Evolutionary conservation across 176 grass and related monocot genomes (phyloP).

Genomic region (Oryza coarctata): DNA sequence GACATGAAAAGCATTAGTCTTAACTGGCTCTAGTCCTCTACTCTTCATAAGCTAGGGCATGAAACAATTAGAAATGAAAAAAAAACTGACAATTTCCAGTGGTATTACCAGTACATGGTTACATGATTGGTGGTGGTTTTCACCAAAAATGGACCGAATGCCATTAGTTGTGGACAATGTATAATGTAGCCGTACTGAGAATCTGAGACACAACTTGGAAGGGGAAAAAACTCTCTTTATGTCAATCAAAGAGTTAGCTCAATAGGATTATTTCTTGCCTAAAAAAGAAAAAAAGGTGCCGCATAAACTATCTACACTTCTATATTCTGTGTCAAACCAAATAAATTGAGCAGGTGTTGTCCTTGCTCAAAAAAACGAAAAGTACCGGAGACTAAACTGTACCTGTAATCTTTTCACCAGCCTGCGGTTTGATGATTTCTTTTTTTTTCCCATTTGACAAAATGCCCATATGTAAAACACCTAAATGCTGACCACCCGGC

Average conservation of each 20-base stretch:
- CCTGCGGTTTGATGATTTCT: constrained; percentile 32
- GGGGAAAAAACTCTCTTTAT: not conserved
- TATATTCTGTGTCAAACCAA: constrained; percentile 29
- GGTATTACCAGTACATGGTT: not conserved
- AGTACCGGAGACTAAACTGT: constrained; percentile 9
- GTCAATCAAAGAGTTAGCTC: not conserved
- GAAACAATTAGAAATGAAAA: not conserved
- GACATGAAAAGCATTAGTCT: not conserved
- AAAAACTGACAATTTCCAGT: not conserved
- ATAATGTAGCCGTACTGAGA: constrained; percentile 13
- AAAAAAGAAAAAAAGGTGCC: not conserved
- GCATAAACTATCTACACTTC: constrained; percentile 25
- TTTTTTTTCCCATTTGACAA: constrained; percentile 30
- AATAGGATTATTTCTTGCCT: not conserved
- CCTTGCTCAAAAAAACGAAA: not conserved
- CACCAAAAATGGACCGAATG: not conserved
- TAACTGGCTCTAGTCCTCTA: not conserved
- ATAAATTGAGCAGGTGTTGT: not conserved
- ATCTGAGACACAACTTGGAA: not conserved
- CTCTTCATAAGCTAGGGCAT: not conserved
- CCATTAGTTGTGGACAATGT: not conserved
- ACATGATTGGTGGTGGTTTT: not conserved
- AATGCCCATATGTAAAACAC: constrained; percentile 33
- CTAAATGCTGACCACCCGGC: constrained; percentile 32
- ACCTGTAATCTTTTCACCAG: constrained; percentile 7